phyloP scores from a whole-genome alignment of 345 rosid species.

The Reutealis trisperma region DNA sequence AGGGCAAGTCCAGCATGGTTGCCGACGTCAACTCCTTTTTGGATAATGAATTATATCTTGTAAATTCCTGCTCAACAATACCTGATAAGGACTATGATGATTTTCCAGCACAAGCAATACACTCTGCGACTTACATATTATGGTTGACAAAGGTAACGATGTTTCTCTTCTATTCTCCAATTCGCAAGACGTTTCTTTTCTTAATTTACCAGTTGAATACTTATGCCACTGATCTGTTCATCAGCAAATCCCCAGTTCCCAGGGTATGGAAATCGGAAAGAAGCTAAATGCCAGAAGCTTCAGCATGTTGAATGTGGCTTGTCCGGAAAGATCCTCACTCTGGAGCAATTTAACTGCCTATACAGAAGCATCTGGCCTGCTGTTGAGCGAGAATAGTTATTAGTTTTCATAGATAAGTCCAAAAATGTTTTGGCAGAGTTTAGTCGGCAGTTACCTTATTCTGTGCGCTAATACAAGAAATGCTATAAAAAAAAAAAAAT shows the following conservation, averaged over 20 bases:
- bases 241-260: constrained; percentile 55
- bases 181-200: not conserved
- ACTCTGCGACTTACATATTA: constrained; percentile 57
- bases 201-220: constrained; percentile 1
- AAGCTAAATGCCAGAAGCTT: constrained; percentile 44
- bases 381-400: constrained; percentile 6
- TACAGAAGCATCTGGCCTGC: not conserved
- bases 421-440: not conserved
- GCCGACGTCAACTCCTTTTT: constrained; percentile 37
- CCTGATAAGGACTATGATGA: constrained; percentile 61
- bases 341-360: constrained; percentile 31
- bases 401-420: not conserved
- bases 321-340: constrained; percentile 49
- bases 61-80: constrained; percentile 48
- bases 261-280: constrained; percentile 35
- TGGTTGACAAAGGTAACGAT: constrained; percentile 72
- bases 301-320: constrained; percentile 34
- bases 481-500: no score
- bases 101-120: constrained; percentile 62
- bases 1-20: constrained; percentile 27
- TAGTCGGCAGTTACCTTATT: not conserved
- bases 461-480: not conserved
- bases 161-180: not conserved
- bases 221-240: constrained; percentile 13
- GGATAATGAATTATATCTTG: constrained; percentile 58